These are phyloP conservation scores for Colletotrichum siamense DNA, from an alignment of 2,329 filamentous ascomycete genomes.

Conservation along the genomic window DNA sequence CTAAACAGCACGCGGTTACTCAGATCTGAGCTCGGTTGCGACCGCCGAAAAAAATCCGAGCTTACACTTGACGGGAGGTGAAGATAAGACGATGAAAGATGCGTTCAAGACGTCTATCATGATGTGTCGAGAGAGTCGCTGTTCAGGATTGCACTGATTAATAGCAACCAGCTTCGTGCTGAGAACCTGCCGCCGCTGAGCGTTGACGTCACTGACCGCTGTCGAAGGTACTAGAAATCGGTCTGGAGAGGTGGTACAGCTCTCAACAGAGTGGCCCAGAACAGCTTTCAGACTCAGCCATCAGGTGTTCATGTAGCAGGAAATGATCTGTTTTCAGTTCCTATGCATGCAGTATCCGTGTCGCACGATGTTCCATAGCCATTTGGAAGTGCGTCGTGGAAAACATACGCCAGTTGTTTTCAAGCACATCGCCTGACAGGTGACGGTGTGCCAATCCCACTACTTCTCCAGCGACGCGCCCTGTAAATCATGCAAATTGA, in stretches of 20 bases:
- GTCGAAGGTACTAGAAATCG: not conserved
- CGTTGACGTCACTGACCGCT: not conserved
- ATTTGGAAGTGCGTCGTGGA: not conserved
- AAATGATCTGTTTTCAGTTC: not conserved
- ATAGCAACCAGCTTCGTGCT: not conserved
- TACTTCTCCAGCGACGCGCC: not conserved
- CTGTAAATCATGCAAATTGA: not conserved
- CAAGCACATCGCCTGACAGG: not conserved
- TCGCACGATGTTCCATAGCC: not conserved
- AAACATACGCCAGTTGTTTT: not conserved
- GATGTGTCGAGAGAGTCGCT: not conserved
- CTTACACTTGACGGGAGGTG: not conserved
- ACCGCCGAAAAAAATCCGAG: not conserved
- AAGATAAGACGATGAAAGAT: not conserved
- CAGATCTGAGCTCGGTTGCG: not conserved
- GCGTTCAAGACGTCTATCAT: not conserved
- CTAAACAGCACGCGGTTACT: not conserved
- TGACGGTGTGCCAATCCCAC: not conserved
- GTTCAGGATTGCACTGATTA: not conserved
- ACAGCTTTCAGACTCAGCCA: not conserved
- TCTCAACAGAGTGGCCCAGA: not conserved
- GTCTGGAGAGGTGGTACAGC: not conserved
- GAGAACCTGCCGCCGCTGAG: not conserved
- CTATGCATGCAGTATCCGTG: not conserved
- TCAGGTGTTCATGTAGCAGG: accelerated